These are phyloP conservation scores for Agaricus bisporus DNA, from an alignment of 768 basidiomycete genomes.

Conservation along the genomic window DNA sequence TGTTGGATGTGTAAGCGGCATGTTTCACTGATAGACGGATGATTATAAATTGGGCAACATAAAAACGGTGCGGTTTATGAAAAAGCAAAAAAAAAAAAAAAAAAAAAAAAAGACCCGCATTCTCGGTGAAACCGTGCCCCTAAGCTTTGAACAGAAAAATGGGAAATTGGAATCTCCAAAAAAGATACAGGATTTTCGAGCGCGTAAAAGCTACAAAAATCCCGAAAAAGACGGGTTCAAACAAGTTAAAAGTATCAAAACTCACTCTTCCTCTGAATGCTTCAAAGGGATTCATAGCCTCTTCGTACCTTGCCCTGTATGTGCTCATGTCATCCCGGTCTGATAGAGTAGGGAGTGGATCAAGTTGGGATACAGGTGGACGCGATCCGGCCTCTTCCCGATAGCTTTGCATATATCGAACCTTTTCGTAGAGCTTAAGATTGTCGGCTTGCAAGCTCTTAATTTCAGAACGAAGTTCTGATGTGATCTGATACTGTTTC, in stretches of 20 bases:
- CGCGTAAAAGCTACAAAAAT: neutral
- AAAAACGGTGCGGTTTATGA: neutral
- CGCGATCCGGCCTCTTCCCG: conserved; percentile 63
- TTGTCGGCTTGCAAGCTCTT: conserved; percentile 92
- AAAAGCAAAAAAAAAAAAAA: neutral
- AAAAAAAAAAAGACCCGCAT: neutral
- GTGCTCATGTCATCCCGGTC: conserved; percentile 74
- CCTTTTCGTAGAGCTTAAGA: conserved; percentile 97
- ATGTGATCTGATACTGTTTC: conserved; percentile 91
- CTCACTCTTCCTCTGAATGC: conserved; percentile 91
- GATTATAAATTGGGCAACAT: no score
- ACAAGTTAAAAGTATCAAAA: conserved; percentile 10
- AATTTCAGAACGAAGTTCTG: conserved; percentile 88
- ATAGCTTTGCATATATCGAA: conserved; percentile 97
- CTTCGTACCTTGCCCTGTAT: conserved; percentile 90
- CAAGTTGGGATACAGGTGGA: conserved; percentile 53
- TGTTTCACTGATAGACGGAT: no score
- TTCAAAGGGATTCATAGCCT: conserved; percentile 98
- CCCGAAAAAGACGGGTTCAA: neutral
- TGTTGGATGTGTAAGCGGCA: conserved; percentile 22
- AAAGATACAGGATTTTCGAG: neutral
- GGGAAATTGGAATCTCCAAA: neutral
- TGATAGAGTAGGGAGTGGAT: conserved; percentile 51
- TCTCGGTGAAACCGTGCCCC: neutral
- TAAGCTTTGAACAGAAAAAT: neutral